Evolutionary conservation across 257 asterid genomes (phyloP).

Genomic region (Craterostigma plantagineum): DNA sequence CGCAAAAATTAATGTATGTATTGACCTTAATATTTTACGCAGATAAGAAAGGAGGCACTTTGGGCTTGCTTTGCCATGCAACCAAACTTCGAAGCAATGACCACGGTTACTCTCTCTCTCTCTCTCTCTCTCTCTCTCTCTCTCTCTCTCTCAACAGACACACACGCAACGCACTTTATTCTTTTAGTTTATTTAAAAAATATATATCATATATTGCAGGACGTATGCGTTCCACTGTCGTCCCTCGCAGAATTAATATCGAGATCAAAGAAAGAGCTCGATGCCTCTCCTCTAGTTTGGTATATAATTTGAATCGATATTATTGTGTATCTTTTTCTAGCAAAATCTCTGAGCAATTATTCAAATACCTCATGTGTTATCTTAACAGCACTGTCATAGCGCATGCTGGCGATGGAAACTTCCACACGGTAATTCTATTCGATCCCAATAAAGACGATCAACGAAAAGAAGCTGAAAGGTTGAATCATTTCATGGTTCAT

Average conservation of each 20-base stretch:
- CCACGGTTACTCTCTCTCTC: constrained; percentile 33
- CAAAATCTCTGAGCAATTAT: constrained; percentile 2
- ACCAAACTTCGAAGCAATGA: constrained; percentile 77
- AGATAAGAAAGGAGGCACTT: constrained; percentile 97
- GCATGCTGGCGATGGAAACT: constrained; percentile 98
- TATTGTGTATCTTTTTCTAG: background rate
- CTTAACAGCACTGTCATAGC: constrained; percentile 75
- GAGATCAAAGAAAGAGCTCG: constrained; percentile 57
- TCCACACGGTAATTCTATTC: constrained; percentile 66
- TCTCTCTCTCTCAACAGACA: background rate
- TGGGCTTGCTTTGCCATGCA: constrained; percentile 97
- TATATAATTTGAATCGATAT: constrained; percentile 8
- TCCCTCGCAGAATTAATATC: constrained; percentile 75
- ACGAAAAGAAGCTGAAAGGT: constrained; percentile 70
- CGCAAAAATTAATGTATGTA: constrained; percentile 3
- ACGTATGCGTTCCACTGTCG: constrained; percentile 86
- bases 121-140: background rate
- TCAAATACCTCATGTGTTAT: background rate
- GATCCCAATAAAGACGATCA: constrained; percentile 56
- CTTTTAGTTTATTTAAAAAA: background rate
- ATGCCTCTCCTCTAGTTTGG: constrained; percentile 72
- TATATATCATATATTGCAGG: constrained; percentile 23
- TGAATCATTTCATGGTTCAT: constrained; percentile 82
- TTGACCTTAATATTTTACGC: constrained; percentile 9
- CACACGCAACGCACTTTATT: background rate